Evolutionary conservation across 371 early-diverging fungal species (phyloP), one percentile per base, ranked within the genome.

Genomic region (Haplosporangium sp.): DNA sequence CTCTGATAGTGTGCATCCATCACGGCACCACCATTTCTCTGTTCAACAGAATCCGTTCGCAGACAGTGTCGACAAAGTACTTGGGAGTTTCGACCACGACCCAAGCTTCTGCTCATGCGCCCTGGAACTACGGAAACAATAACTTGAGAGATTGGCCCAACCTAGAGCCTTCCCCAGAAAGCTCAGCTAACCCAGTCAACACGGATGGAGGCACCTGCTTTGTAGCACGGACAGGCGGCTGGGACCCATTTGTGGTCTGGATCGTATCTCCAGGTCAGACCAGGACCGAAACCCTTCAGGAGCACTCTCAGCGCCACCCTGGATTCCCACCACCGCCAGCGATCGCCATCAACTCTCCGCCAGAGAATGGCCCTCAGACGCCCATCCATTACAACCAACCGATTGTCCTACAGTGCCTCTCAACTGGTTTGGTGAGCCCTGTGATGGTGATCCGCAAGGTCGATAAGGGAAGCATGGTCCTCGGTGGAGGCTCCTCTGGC

Each of bases 191-290:
- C 62, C 84, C 86, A 43, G 75, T 83, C 6, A 83, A 82, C 46
- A 74, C 85, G 12, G 86, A 85, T 59, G 88, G 87, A 6, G 83
- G 80, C 40, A 89, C 93, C 3, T 92, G 91, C 55, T 94, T 95
- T 82, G 91, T 93, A 4, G 92, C 94, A 12, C 83, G 95, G 59
- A 92, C 93, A 29, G 86, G 87, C 14, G 83, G 86, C 29, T 96
- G 96, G 96, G 94, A 95, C 62, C 92, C 94, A 6, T 96, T 95
- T 82, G 89, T 94, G 43, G 92, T 96, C 67, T 96, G 95, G 95
- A 87, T 92, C 37, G 92, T 94, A 40, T 89, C 94, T 72, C 87
- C 90, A 5, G 82, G 89, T 13, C 81, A 86, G 21, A 83, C 85
- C n/a, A 77, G 81, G 21, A 73, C 80, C 38, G 82, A 85, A 50